Percentiles rank a stretch among this genome's conserved stretches.
phyloP scores from a whole-genome alignment of 805 yeast genomes.

The Teunomyces tritomae region DNA sequence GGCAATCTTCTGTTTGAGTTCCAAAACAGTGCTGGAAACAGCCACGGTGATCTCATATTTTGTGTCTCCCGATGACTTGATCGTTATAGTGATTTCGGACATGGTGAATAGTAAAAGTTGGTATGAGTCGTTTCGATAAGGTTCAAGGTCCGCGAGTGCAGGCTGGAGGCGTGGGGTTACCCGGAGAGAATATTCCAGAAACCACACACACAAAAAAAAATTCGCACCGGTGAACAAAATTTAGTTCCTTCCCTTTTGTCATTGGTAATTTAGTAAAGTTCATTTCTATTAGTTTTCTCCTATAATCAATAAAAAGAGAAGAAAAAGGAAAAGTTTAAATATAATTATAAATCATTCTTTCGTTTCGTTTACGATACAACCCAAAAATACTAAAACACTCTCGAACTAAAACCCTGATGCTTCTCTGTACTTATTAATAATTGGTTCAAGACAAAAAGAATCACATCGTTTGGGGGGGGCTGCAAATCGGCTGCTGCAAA shows the following conservation, averaged over 20 bases:
- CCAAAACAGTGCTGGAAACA: constrained; percentile 54
- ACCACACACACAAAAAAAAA: background rate
- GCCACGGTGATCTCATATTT: constrained; percentile 66
- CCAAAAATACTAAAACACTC: background rate
- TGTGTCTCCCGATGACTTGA: constrained; percentile 67
- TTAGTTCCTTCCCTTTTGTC: too few relatives aligned
- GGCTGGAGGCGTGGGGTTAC: background rate
- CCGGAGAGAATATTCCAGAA: constrained; percentile 4
- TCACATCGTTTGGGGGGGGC: background rate
- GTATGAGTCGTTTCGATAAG: background rate
- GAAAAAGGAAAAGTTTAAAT: too few relatives aligned
- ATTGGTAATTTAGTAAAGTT: too few relatives aligned
- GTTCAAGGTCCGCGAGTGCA: background rate
- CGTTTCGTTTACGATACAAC: background rate
- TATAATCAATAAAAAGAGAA: too few relatives aligned
- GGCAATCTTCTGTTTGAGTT: constrained; percentile 66
- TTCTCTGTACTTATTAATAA: background rate
- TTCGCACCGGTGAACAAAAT: background rate
- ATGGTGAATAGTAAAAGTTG: constrained; percentile 11
- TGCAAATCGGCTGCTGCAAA: background rate
- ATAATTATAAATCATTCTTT: background rate
- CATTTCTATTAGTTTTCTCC: too few relatives aligned
- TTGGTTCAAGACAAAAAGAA: background rate
- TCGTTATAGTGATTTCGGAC: constrained; percentile 31
- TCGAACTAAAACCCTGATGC: background rate